Base-by-base conservation (phyloP, 306 rosid genomes). In the Ziziphus jujuba region DNA sequence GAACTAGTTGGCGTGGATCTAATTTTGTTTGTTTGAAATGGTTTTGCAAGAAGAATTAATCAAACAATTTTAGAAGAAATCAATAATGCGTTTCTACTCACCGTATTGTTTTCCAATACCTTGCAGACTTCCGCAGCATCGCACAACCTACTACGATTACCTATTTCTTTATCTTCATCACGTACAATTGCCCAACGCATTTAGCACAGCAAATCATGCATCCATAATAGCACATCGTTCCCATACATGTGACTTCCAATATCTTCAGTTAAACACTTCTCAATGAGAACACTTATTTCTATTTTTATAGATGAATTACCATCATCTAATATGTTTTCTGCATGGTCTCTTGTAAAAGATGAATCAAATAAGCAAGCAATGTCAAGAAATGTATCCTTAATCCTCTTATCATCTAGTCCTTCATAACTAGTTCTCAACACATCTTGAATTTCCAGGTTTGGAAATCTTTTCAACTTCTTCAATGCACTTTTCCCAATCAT, bases 171-270 rank as follows among this genome's bases (percentile, higher is more conserved):
- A n/a, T n/a, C n/a, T n/a, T n/a, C n/a, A n/a, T n/a, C n/a, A n/a
- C n/a, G n/a, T n/a, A n/a, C n/a, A n/a, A n/a, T n/a, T n/a, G n/a
- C n/a, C n/a, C n/a, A n/a, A 43, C 56, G 76, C 73, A 76, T 72
- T 43, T 69, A 60, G 52, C 74, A 70, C 23, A 79, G 34, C n/a
- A 70, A 53, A 61, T 74, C 76, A n/a, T 74, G 79, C 80, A 81
- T 81, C 45, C 53, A n/a, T n/a, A n/a, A 54, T 6, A 49, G 19
- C 20, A 1, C 16, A 10, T 12, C 16, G 2, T 49, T 5, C n/a
- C n/a, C n/a, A n/a, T n/a, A n/a, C 1, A n/a, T n/a, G n/a, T n/a
- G n/a, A n/a, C 16, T 6, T 15, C 5, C 54, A 13, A 12, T 12
- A 19, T 6, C 3, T 49, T 21, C 50, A 61, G 16, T 4, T 5